Evolutionary conservation across 495 filamentous ascomycete genomes (phyloP).

Genomic region (Neurospora sp.): DNA sequence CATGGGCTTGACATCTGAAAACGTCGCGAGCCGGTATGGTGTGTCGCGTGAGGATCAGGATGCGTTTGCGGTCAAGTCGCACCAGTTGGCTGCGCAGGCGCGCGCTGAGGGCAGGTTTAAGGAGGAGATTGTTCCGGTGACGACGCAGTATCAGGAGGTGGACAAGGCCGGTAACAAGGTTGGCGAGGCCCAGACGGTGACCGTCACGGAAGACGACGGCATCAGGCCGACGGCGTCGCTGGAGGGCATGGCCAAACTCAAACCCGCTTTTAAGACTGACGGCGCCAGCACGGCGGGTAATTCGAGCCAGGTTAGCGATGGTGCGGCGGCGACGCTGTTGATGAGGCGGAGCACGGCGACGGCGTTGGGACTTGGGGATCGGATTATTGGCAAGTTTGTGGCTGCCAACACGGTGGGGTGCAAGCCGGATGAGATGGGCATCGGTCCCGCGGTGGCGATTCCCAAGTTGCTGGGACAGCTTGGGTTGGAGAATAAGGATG

Average conservation of each 20-base stretch:
- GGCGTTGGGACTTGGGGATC: conserved; percentile 54
- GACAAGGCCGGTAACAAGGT: conserved; percentile 50
- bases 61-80: conserved; percentile 64
- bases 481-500: conserved; percentile 54
- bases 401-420: conserved; percentile 64
- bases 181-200: conserved; percentile 37
- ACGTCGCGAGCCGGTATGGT: conserved; percentile 70
- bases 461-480: conserved; percentile 63
- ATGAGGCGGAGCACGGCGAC: conserved; percentile 78
- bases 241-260: conserved; percentile 65
- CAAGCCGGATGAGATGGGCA: conserved; percentile 84
- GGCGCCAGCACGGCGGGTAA: conserved; percentile 82
- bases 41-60: conserved; percentile 73
- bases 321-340: conserved; percentile 71
- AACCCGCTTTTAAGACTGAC: conserved; percentile 68
- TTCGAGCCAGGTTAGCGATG: conserved; percentile 77
- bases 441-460: conserved; percentile 78
- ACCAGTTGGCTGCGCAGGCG: conserved; percentile 60
- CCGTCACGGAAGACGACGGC: conserved; percentile 69
- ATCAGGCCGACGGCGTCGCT: conserved; percentile 55
- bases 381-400: conserved; percentile 73
- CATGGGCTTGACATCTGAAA: conserved; percentile 91
- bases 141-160: conserved; percentile 53
- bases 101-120: conserved; percentile 61
- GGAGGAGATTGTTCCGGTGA: conserved; percentile 68